Evolutionary conservation across 129 eudicot species (phyloP).

Genomic region (Sambucus nigra): DNA sequence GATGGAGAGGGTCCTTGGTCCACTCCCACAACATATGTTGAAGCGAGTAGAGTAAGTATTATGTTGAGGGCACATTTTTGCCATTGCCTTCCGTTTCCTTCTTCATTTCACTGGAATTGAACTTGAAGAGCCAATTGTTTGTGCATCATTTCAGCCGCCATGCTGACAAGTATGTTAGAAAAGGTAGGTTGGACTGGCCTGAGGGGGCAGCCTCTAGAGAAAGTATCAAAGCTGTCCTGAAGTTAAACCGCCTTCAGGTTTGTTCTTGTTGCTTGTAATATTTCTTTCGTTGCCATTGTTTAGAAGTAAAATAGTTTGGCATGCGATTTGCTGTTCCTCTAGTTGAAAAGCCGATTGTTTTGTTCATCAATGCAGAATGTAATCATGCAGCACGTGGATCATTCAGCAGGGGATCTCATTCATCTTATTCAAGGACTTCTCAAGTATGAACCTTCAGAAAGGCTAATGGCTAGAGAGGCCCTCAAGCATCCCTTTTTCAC

Average conservation of each 20-base stretch:
- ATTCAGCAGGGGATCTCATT: constrained; percentile 68
- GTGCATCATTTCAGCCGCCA: constrained; percentile 34
- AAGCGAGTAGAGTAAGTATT: constrained; percentile 54
- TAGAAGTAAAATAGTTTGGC: no score
- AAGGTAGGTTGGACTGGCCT: constrained; percentile 76
- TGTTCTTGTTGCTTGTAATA: background rate
- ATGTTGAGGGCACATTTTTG: background rate
- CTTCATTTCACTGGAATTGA: background rate
- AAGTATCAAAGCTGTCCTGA: constrained; percentile 63
- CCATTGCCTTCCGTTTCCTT: background rate
- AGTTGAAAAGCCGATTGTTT: no score
- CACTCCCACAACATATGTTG: constrained; percentile 62
- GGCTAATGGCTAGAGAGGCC: constrained; percentile 69
- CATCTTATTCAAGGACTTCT: constrained; percentile 66
- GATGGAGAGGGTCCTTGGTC: constrained; percentile 93
- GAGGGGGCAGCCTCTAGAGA: constrained; percentile 80
- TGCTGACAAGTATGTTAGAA: constrained; percentile 67
- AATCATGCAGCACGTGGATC: constrained; percentile 74
- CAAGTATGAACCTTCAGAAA: constrained; percentile 57
- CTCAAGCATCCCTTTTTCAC: constrained; percentile 70
- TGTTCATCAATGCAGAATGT: constrained; percentile 26
- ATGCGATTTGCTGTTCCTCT: no score
- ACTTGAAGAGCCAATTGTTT: background rate
- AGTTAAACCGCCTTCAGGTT: constrained; percentile 73
- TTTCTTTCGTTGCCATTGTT: background rate